Evolutionary conservation across 306 rosid genomes (phyloP).

Genomic region (Hylodesmum podocarpum): DNA sequence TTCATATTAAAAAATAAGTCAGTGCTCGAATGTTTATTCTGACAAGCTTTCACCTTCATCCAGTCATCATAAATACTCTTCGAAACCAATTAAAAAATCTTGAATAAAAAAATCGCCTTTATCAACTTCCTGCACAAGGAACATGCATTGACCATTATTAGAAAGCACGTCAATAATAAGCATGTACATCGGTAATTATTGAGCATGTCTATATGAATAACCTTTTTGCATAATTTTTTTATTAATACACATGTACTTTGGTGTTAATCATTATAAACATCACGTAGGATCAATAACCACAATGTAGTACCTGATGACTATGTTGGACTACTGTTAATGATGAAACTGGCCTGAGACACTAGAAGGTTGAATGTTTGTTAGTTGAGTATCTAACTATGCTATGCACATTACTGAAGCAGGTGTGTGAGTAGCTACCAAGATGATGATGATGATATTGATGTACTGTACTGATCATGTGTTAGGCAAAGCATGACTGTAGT

Average conservation of each 20-base stretch:
- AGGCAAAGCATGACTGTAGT: slow-evolving; percentile 47
- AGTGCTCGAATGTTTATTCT: slow-evolving; percentile 60
- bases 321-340: slow-evolving; percentile 3
- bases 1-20: slow-evolving; percentile 42
- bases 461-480: slow-evolving; percentile 49
- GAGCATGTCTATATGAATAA: neutral
- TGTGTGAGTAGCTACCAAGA: slow-evolving; percentile 43
- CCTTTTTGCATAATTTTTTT: no score
- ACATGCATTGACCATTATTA: slow-evolving; percentile 36
- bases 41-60: slow-evolving; percentile 56
- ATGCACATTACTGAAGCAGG: slow-evolving; percentile 45
- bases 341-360: slow-evolving; percentile 36
- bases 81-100: slow-evolving; percentile 66
- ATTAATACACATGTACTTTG: neutral
- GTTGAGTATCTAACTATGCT: slow-evolving; percentile 48
- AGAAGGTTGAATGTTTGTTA: slow-evolving; percentile 42
- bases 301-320: slow-evolving; percentile 42
- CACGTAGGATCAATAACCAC: slow-evolving; percentile 5
- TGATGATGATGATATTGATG: slow-evolving; percentile 54
- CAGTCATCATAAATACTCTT: slow-evolving; percentile 51
- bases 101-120: slow-evolving; percentile 53
- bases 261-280: slow-evolving; percentile 19
- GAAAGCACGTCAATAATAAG: neutral
- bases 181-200: neutral
- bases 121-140: slow-evolving; percentile 66